phyloP scores from a whole-genome alignment of 139 green algal genomes.

The Chlamydomonas sphaeroides region DNA sequence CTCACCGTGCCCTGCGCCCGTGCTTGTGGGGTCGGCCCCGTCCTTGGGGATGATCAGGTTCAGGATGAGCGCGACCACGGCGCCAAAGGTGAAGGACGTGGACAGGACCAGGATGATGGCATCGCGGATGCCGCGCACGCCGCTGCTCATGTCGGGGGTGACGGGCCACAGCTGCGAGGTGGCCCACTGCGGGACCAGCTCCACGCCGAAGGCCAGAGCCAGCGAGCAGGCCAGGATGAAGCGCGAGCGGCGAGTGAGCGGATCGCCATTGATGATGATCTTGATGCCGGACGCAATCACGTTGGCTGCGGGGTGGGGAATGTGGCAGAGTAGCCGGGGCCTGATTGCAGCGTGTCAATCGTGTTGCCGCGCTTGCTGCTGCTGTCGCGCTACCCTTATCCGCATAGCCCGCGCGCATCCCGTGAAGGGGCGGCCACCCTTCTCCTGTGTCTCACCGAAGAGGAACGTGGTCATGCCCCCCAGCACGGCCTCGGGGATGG shows the following conservation, averaged over 20 bases:
- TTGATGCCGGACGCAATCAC: slow-evolving; percentile 72
- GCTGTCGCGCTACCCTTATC: too few relatives aligned
- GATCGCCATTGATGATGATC: slow-evolving; percentile 54
- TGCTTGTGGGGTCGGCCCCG: not conserved
- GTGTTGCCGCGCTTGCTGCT: too few relatives aligned
- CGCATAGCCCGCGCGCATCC: too few relatives aligned
- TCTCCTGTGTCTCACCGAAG: too few relatives aligned
- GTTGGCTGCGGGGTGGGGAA: not conserved
- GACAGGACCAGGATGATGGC: slow-evolving; percentile 37
- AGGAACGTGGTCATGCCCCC: slow-evolving; percentile 82
- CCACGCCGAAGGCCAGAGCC: slow-evolving; percentile 61
- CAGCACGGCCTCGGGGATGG: slow-evolving; percentile 84
- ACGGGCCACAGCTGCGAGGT: slow-evolving; percentile 60
- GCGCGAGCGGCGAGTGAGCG: slow-evolving; percentile 61
- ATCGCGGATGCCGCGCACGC: slow-evolving; percentile 43
- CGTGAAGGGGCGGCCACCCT: too few relatives aligned
- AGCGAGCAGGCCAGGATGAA: slow-evolving; percentile 71
- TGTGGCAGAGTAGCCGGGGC: too few relatives aligned
- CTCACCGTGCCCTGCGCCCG: too few relatives aligned
- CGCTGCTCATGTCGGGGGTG: not conserved
- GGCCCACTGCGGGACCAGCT: slow-evolving; percentile 54
- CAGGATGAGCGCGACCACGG: slow-evolving; percentile 42
- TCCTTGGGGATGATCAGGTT: slow-evolving; percentile 55
- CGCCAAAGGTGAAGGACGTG: slow-evolving; percentile 50
- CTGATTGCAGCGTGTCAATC: too few relatives aligned